Conservation (phyloP, 768 basidiomycete species). For the Strobilomyces confusus region DNA sequence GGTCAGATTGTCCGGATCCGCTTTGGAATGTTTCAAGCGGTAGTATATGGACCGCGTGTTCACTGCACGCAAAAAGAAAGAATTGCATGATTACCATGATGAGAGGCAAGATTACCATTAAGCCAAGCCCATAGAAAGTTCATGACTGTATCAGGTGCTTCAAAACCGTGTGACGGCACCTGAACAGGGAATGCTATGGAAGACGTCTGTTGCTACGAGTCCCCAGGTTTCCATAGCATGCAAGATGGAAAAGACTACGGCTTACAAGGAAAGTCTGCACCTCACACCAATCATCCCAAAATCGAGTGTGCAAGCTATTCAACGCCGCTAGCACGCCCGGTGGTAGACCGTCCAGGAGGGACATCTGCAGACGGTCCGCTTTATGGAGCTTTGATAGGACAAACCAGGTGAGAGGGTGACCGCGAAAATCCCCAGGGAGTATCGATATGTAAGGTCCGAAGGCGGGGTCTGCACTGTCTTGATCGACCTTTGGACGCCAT, state of each 20-base stretch:
- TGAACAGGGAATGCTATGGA: not conserved
- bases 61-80: conserved; percentile 42
- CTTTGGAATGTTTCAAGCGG: conserved; percentile 44
- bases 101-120: conserved; percentile 51
- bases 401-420: conserved; percentile 82
- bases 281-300: conserved; percentile 55
- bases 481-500: conserved; percentile 46
- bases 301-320: conserved; percentile 42
- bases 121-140: conserved; percentile 90
- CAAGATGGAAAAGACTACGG: not conserved
- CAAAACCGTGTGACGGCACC: not conserved
- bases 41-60: conserved; percentile 90
- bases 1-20: conserved; percentile 73
- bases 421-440: conserved; percentile 67
- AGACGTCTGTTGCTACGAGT: conserved; percentile 6
- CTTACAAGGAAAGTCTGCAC: conserved; percentile 53
- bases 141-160: conserved; percentile 10
- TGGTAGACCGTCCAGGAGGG: conserved; percentile 46
- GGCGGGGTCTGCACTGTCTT: conserved; percentile 46
- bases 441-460: conserved; percentile 79
- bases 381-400: conserved; percentile 28
- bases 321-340: conserved; percentile 41
- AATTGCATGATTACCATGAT: conserved; percentile 2
- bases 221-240: not conserved
- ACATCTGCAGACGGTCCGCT: conserved; percentile 14